Evolutionary conservation across 1,284 basidiomycete species (phyloP), one percentile per base, ranked within the genome.

Genomic region (Rhodotorula sp.): DNA sequence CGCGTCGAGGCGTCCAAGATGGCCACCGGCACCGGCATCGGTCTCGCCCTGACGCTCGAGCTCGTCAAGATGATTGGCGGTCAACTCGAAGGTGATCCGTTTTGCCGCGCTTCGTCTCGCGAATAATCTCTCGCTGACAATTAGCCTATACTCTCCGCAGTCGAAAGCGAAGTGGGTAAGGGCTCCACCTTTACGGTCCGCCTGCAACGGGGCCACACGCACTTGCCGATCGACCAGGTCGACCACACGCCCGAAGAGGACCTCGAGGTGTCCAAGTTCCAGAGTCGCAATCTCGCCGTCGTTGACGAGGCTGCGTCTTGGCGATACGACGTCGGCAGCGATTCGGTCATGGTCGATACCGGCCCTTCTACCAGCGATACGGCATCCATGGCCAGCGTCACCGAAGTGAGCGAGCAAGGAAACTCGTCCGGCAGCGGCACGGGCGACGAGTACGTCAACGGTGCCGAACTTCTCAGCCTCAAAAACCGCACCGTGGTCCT

Each of bases 41-140:
- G 79, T 14, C 71, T 81, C n/a, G 76, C 77, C 5, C 75, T 79
- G n/a, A 79, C 78, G 3, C 77, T 84, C 54, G 76, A 77, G 60
- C 60, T 77, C 50, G 81, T 84, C 71, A 82, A 83, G 64, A 76
- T 83, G 3, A 81, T 84, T 67, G 81, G 81, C 12, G 83, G 83
- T 7, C 77, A 75, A 1, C 74, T 84, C 58, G 79, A 80, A 19
- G 54, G 54, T 55, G 49, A 49, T 1, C 21, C 19, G 18, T n/a
- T 2, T 52, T 10, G 23, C 50, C 21, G 21, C 16, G 2, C 3
- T 10, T 21, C 5, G 50, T n/a, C 10, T 21, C 21, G 50, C n/a
- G 50, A 18, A n/a, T 2, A 12, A 43, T 43, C 38, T 12, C 38
- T 43, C 15, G 26, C 26, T 16, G 14, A 28, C 12, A 16, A 16